phyloP scores from a whole-genome alignment of 208 protist species.

The Polymyxa betae region DNA sequence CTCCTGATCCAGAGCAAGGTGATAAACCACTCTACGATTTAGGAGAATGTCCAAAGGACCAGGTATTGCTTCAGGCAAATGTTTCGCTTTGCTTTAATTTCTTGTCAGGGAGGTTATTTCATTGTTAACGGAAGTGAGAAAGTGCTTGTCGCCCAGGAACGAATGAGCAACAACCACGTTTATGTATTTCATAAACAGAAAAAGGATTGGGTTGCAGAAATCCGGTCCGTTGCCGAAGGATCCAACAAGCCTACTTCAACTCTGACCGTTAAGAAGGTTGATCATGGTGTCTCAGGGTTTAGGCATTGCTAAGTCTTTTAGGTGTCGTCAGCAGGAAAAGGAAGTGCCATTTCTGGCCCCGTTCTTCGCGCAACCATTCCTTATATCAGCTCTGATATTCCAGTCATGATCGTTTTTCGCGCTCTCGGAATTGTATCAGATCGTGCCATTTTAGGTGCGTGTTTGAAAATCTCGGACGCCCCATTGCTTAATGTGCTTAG shows the following conservation, averaged over 20 bases:
- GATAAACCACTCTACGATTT: conserved; percentile 77
- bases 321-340: conserved; percentile 12
- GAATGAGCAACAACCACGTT: conserved; percentile 88
- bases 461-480: background rate
- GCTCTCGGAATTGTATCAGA: conserved; percentile 93
- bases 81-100: background rate
- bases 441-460: conserved; percentile 84
- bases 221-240: conserved; percentile 85
- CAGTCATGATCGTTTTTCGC: conserved; percentile 93
- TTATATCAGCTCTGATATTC: conserved; percentile 83
- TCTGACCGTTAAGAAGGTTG: conserved; percentile 32
- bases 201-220: conserved; percentile 88
- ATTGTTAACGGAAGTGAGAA: conserved; percentile 96
- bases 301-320: background rate
- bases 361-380: conserved; percentile 78
- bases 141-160: conserved; percentile 88
- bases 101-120: conserved; percentile 91
- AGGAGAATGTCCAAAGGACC: conserved; percentile 90
- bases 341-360: conserved; percentile 56
- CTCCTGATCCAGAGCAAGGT: conserved; percentile 59
- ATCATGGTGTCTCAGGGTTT: too few relatives aligned
- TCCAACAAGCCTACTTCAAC: conserved; percentile 74
- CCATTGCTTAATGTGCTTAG: conserved; percentile 60
- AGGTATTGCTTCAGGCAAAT: conserved; percentile 63
- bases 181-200: conserved; percentile 92